Conservation (phyloP, 2,329 filamentous ascomycete genomes). For the Chaetothyriales sp. region DNA sequence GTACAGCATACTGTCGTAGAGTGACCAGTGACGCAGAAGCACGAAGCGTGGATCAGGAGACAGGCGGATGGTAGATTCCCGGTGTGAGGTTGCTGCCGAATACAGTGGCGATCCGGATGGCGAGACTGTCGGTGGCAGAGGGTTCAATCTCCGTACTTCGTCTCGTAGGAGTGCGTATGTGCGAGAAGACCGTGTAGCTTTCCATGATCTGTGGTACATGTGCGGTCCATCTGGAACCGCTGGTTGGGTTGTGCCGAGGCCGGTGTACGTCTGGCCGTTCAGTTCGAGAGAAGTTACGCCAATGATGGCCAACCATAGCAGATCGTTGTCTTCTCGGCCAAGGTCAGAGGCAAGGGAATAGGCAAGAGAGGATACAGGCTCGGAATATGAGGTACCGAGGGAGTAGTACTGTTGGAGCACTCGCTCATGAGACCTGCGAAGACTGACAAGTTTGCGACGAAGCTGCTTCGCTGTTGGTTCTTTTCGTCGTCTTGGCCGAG, state of each 20-base stretch:
- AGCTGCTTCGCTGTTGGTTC: constrained; percentile 58
- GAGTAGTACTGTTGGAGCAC: constrained; percentile 73
- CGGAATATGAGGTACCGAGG: constrained; percentile 78
- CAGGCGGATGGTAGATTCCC: constrained; percentile 80
- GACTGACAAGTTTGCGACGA: constrained; percentile 56
- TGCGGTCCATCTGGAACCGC: constrained; percentile 38
- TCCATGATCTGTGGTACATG: constrained; percentile 24
- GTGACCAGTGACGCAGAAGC: constrained; percentile 86
- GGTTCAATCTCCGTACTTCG: constrained; percentile 86
- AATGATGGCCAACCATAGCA: constrained; percentile 89
- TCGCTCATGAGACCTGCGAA: constrained; percentile 63
- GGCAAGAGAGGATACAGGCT: constrained; percentile 85
- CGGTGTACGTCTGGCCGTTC: constrained; percentile 72
- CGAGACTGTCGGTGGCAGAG: constrained; percentile 43
- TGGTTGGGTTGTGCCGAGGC: constrained; percentile 40
- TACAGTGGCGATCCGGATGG: constrained; percentile 8
- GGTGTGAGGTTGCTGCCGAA: constrained; percentile 56
- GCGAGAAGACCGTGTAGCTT: constrained; percentile 51
- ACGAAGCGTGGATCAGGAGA: constrained; percentile 90
- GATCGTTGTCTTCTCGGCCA: constrained; percentile 88
- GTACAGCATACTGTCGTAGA: constrained; percentile 97
- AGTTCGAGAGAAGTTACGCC: constrained; percentile 89
- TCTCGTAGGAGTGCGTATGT: constrained; percentile 79
- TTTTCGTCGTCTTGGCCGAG: constrained; percentile 31
- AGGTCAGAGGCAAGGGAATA: constrained; percentile 92